Percentiles rank a stretch among this genome's conserved stretches.
Conservation (phyloP, 257 asterid species). For the Thymus quinquecostatus region DNA sequence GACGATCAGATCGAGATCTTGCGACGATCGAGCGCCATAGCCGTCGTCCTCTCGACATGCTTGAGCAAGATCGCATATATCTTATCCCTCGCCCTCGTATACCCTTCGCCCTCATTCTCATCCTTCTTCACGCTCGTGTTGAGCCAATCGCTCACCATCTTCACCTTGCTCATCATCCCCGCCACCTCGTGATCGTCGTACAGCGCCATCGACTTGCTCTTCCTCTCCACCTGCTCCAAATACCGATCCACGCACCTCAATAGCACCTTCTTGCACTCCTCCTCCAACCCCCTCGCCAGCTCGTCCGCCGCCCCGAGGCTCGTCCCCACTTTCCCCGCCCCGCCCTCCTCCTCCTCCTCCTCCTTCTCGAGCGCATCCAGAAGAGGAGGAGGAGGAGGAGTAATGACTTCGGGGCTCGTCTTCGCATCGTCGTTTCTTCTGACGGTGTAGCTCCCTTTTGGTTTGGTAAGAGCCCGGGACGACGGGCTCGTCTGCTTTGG, state of each 20-base stretch:
- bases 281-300: constrained; percentile 49
- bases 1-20: neutral
- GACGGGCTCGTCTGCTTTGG: constrained; percentile 25
- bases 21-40: constrained; percentile 48
- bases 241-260: constrained; percentile 55
- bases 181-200: constrained; percentile 41
- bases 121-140: constrained; percentile 49
- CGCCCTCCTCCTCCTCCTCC: constrained; percentile 23
- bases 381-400: constrained; percentile 26
- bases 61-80: constrained; percentile 62
- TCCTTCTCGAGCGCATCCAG: constrained; percentile 39
- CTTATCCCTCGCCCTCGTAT: constrained; percentile 57
- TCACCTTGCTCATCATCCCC: constrained; percentile 58
- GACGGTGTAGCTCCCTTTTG: constrained; percentile 39
- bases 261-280: constrained; percentile 55
- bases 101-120: constrained; percentile 16
- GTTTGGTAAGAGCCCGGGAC: constrained; percentile 16
- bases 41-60: constrained; percentile 66
- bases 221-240: constrained; percentile 60
- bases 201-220: constrained; percentile 31
- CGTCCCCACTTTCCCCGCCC: constrained; percentile 49
- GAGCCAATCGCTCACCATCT: constrained; percentile 69
- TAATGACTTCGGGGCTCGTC: neutral
- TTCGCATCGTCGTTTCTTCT: constrained; percentile 31
- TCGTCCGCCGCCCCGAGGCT: constrained; percentile 35